Evolutionary conservation across 2,329 filamentous ascomycete species (phyloP), one percentile per base, ranked within the genome.

Genomic region (Cladosporium sp.): DNA sequence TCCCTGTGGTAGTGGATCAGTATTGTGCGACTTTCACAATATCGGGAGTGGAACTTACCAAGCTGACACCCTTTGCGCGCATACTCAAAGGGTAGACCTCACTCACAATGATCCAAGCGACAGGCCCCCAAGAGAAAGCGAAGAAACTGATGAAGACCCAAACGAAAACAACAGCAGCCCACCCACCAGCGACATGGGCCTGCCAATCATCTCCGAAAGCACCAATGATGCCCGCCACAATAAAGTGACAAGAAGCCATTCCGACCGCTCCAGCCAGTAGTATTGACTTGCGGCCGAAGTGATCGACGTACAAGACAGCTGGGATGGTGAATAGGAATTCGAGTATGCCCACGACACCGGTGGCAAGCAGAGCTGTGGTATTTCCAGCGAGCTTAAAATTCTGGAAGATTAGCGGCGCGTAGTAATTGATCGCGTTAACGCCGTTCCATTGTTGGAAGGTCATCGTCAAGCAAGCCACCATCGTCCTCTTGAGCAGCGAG

Each of bases 81-180:
- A 57, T 59, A 12, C 45, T 51, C 18, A 61, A 43, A 1, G 60
- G 59, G 22, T 59, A 63, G 29, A 63, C 53, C 46, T 63, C 61
- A 2, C 55, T 43, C 4, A 58, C 52, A 13, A 59, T 27, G 53
- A 87, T 85, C 85, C 85, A 88, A 0, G 82, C 78, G 57, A 80
- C 83, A 3, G 69, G 68, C 0, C 84, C 83, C 85, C 85, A 89
- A 0, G 79, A 83, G 63, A 86, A 88, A 22, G 83, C 86, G 59
- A 89, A 90, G 63, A 86, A 78, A 27, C 85, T 71, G 16, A 86
- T 79, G 55, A 86, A 89, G 1, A 89, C 73, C 84, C 85, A 89
- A 6, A 86, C 80, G 76, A 86, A 84, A 47, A 65, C 73, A 3
- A 78, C 83, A 0, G 83, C 77, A 4, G 71, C 85, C 86, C 86